A percentile compares a stretch with the other conserved stretches of the same genome.
Conservation (phyloP, 768 basidiomycete genomes). For the Pulveroboletus sp. region DNA sequence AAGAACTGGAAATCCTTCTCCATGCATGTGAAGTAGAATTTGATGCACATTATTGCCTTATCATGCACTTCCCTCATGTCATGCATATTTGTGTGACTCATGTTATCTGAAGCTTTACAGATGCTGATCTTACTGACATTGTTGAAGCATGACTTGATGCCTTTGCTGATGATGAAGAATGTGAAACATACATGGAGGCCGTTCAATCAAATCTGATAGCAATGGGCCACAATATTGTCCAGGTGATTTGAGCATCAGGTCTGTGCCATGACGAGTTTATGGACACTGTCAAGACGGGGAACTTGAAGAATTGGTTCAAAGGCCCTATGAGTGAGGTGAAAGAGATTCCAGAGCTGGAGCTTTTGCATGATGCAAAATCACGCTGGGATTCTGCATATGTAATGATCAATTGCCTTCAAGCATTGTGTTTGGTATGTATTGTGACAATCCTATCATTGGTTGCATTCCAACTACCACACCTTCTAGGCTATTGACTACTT, state of each 20-base stretch:
- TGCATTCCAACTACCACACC: no score
- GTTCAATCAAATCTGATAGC: not conserved
- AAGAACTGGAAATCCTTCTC: not conserved
- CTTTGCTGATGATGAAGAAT: not conserved
- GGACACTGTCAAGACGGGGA: not conserved
- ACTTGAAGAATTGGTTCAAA: no score
- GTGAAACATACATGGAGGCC: not conserved
- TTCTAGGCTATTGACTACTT: no score
- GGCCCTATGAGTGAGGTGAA: no score
- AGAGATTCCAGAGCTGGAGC: no score
- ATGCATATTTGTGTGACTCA: no score
- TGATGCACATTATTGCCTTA: not conserved
- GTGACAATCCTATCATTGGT: no score
- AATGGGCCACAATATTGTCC: not conserved
- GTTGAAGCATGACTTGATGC: not conserved
- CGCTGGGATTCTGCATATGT: no score
- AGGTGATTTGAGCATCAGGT: not conserved
- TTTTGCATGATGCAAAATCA: no score
- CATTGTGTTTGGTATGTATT: no score
- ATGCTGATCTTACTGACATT: not conserved
- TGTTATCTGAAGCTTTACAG: not conserved
- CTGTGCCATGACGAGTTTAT: not conserved
- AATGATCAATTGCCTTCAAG: no score
- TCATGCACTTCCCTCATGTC: not conserved
- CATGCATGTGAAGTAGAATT: not conserved